Evolutionary conservation across 257 asterid genomes (phyloP).

Genomic region (Ilex asprella): DNA sequence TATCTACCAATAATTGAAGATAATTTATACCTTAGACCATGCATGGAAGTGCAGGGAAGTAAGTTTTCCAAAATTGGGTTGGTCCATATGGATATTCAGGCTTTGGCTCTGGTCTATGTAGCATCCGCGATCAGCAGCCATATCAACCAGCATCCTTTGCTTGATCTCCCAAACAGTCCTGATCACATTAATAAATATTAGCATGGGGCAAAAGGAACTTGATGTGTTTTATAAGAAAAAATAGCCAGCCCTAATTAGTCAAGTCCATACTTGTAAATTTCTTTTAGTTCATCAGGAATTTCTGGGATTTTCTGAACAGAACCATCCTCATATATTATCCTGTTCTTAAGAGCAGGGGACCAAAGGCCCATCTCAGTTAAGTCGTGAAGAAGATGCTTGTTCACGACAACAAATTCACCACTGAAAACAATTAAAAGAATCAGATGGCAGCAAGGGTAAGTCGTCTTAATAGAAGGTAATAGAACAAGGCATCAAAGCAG

Average conservation of each 20-base stretch:
- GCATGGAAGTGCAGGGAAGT: neutral
- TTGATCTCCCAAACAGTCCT: neutral
- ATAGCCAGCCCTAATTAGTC: neutral
- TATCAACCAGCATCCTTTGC: neutral
- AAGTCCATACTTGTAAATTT: neutral
- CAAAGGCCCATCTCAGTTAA: neutral
- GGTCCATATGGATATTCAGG: neutral
- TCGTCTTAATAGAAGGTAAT: neutral
- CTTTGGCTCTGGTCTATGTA: neutral
- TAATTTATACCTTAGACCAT: neutral
- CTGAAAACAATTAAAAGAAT: too few species aligned
- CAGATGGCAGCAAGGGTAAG: too few species aligned
- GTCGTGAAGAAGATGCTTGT: neutral
- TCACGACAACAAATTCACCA: neutral
- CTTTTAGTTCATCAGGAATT: neutral
- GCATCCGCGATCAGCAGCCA: slow-evolving; percentile 1
- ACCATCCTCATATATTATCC: neutral
- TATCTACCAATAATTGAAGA: too few species aligned
- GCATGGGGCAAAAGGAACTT: neutral
- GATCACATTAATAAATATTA: neutral
- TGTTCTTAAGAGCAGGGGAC: neutral
- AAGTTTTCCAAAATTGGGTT: neutral
- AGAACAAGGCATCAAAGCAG: neutral
- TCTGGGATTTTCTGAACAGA: slow-evolving; percentile 1
- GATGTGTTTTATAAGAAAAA: too few species aligned